These are phyloP conservation scores for Talaromyces funiculosus DNA, from an alignment of 2,329 filamentous ascomycete genomes.

Conservation along the genomic window DNA sequence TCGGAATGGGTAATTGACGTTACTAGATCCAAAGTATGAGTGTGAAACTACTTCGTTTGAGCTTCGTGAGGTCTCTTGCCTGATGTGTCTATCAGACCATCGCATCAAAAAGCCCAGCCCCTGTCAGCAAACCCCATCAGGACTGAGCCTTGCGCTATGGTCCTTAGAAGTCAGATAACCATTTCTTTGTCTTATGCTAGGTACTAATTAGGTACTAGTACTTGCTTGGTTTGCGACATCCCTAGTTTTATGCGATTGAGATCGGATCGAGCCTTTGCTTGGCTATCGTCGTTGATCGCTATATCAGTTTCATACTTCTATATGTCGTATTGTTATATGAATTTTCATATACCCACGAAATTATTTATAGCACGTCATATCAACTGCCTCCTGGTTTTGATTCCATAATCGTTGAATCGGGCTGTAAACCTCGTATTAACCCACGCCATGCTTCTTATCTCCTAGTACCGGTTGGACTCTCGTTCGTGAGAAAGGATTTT, in stretches of 20 bases:
- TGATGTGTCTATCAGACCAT: background rate
- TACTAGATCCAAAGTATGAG: background rate
- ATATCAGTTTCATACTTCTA: background rate
- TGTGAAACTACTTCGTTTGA: background rate
- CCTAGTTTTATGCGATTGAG: background rate
- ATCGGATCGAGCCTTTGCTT: background rate
- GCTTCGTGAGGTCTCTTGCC: background rate
- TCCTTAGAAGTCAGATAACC: background rate
- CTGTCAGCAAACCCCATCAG: background rate
- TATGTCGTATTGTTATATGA: background rate
- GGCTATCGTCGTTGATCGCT: background rate
- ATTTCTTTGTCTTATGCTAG: background rate
- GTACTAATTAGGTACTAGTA: background rate
- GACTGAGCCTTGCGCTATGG: background rate
- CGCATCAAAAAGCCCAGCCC: background rate
- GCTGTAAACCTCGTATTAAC: too few species aligned
- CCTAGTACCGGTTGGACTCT: too few species aligned
- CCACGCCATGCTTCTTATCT: too few species aligned
- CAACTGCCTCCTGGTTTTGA: background rate
- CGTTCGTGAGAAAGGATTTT: background rate
- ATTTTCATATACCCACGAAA: background rate
- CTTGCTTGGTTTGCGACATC: too few species aligned
- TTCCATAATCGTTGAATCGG: background rate
- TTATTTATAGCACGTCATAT: slow-evolving; percentile 1
- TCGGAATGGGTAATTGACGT: background rate